These are phyloP conservation scores for Russula dissimulans DNA, from an alignment of 768 basidiomycete species.

Conservation along the genomic window DNA sequence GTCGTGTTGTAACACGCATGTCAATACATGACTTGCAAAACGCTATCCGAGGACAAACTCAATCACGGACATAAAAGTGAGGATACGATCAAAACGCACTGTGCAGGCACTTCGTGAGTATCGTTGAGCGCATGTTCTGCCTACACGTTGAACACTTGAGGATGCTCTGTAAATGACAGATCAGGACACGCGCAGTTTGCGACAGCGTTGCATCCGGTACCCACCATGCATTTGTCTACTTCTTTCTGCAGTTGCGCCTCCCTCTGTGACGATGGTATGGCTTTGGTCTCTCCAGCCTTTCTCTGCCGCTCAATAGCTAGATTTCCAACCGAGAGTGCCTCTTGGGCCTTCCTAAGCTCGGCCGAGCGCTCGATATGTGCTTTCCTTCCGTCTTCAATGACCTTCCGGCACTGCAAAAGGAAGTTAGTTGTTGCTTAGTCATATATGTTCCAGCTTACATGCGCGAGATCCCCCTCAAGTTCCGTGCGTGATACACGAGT, in stretches of 20 bases:
- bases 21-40: slow-evolving; percentile 85
- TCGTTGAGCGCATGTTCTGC: slow-evolving; percentile 62
- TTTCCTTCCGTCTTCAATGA: slow-evolving; percentile 7
- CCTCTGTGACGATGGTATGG: slow-evolving; percentile 22
- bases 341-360: slow-evolving; percentile 1
- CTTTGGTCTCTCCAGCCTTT: slow-evolving; percentile 33
- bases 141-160: slow-evolving; percentile 87
- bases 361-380: not conserved
- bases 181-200: not conserved
- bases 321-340: not conserved
- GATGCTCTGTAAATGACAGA: slow-evolving; percentile 43
- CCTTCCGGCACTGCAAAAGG: not conserved
- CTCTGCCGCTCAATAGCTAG: slow-evolving; percentile 28
- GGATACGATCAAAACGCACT: slow-evolving; percentile 42
- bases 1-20: slow-evolving; percentile 76
- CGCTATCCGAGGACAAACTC: slow-evolving; percentile 35
- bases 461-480: not conserved
- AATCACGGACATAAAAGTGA: not conserved
- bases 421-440: not conserved
- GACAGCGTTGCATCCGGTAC: slow-evolving; percentile 14
- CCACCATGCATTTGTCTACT: slow-evolving; percentile 51
- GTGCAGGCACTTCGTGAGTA: slow-evolving; percentile 87
- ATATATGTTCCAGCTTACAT: not conserved
- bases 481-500: slow-evolving; percentile 5
- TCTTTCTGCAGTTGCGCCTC: slow-evolving; percentile 38